phyloP scores from a whole-genome alignment of 31 red algal species.

The Endocladia muricata region DNA sequence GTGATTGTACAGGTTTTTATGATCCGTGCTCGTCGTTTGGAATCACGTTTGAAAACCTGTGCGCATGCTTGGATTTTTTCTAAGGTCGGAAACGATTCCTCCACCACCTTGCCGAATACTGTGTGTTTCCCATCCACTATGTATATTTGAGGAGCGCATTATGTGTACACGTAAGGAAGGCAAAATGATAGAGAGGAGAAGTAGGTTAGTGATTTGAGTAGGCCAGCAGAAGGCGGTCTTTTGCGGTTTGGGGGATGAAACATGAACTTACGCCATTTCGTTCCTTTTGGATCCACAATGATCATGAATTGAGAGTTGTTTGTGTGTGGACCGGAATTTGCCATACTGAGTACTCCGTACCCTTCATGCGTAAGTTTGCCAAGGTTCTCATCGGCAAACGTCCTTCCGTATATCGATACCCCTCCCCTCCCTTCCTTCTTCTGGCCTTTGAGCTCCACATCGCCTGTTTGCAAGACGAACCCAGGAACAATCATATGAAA shows the following conservation, averaged over 20 bases:
- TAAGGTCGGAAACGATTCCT: constrained; percentile 23
- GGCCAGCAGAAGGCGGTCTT: too few species aligned
- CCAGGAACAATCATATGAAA: constrained; percentile 61
- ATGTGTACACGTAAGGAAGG: too few species aligned
- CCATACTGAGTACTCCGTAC: constrained; percentile 84
- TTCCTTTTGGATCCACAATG: constrained; percentile 43
- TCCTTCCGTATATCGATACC: constrained; percentile 50
- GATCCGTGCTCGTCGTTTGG: constrained; percentile 41
- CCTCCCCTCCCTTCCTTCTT: constrained; percentile 47
- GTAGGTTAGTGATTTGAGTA: too few species aligned
- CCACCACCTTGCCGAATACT: constrained; percentile 31
- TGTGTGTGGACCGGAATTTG: constrained; percentile 84
- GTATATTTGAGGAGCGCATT: too few species aligned
- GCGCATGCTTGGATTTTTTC: constrained; percentile 32
- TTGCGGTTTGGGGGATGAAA: too few species aligned
- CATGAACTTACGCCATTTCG: constrained; percentile 35
- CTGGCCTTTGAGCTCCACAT: constrained; percentile 49
- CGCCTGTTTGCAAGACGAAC: constrained; percentile 46
- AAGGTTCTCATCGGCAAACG: constrained; percentile 83
- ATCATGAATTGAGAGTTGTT: constrained; percentile 95
- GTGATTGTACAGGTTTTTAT: constrained; percentile 51
- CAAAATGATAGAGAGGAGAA: too few species aligned
- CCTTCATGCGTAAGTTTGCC: constrained; percentile 51
- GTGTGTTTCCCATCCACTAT: constrained; percentile 58
- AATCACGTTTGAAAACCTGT: constrained; percentile 36